These are phyloP conservation scores for Dictyostelium brefeldianum DNA, from an alignment of 78 protist species.

Conservation along the genomic window DNA sequence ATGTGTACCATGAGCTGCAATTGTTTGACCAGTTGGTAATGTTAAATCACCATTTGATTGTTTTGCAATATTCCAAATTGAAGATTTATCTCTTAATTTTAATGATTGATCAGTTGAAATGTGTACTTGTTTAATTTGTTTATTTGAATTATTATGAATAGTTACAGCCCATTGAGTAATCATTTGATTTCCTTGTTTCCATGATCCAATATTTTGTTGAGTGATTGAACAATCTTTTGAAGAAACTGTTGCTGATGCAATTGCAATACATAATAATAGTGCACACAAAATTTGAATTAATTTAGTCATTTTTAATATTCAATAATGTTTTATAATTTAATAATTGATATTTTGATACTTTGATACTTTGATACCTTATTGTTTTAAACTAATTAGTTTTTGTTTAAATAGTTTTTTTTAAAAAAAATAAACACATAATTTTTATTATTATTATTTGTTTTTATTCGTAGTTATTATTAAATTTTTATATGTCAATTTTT, in stretches of 20 bases:
- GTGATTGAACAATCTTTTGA: neutral
- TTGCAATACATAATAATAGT: neutral
- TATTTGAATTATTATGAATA: neutral
- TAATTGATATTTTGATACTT: no score
- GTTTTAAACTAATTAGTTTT: no score
- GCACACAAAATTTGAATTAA: neutral
- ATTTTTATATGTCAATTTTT: no score
- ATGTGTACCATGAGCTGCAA: neutral
- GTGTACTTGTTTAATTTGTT: constrained; percentile 8
- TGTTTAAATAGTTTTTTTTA: no score
- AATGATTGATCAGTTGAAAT: constrained; percentile 30
- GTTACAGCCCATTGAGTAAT: constrained; percentile 15
- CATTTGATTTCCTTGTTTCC: neutral
- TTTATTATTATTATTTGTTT: no score
- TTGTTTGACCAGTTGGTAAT: neutral
- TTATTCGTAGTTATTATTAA: no score
- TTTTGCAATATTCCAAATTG: constrained; percentile 40
- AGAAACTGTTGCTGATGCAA: neutral
- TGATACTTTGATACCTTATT: no score
- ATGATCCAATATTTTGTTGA: neutral
- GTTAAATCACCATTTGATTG: constrained; percentile 1
- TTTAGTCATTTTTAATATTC: constrained; percentile 9
- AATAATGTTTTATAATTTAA: no score
- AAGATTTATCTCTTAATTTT: neutral
- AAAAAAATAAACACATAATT: no score